phyloP scores from a whole-genome alignment of 441 rosid genomes.

The Adansonia madagascariensis region DNA sequence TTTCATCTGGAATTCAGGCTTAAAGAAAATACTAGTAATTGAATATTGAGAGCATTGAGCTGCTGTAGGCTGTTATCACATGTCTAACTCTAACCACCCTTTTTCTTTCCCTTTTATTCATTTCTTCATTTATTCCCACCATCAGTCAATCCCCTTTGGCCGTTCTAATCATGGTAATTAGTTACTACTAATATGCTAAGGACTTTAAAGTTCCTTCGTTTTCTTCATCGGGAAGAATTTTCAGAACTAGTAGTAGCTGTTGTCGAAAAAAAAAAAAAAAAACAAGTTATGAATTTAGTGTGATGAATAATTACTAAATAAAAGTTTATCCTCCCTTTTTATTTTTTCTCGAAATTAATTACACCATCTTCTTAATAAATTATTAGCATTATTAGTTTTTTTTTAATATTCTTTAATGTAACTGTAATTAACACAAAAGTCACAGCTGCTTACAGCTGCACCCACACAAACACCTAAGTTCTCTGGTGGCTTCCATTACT shows the following conservation, averaged over 20 bases:
- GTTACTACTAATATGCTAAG: neutral
- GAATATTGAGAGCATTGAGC: neutral
- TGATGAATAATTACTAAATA: neutral
- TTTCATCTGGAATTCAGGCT: neutral
- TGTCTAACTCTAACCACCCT: neutral
- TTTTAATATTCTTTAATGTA: neutral
- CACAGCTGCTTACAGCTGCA: neutral
- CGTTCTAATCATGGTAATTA: neutral
- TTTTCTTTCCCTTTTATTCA: neutral
- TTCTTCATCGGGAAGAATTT: neutral
- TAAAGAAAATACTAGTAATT: neutral
- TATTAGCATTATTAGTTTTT: neutral
- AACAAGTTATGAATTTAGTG: too few species aligned
- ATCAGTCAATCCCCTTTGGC: neutral
- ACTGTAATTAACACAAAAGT: conserved; percentile 1
- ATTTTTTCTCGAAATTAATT: neutral
- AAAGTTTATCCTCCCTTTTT: neutral
- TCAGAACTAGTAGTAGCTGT: neutral
- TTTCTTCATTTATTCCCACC: neutral
- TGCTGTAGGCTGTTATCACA: neutral
- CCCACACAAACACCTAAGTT: neutral
- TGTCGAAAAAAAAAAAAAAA: too few species aligned
- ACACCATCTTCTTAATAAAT: neutral
- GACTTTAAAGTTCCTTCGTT: neutral
- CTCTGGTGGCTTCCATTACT: neutral